Conservation (phyloP, 805 yeast genomes). For the Saccharomycopsis oosterbeekiorum region DNA sequence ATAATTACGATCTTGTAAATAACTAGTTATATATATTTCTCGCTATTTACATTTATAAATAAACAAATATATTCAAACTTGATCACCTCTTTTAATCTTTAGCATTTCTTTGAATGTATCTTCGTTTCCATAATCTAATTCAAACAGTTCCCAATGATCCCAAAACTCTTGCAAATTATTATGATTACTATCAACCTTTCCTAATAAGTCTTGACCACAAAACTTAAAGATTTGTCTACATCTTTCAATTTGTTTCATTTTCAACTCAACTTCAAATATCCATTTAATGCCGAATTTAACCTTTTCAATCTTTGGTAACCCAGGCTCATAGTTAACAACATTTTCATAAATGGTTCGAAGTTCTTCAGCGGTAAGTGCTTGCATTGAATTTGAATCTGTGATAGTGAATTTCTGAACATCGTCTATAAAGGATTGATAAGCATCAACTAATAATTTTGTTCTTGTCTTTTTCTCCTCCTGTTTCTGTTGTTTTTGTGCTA, state of each 20-base stretch:
- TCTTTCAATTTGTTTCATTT: constrained; percentile 42
- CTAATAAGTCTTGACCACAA: constrained; percentile 31
- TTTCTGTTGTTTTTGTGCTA: not conserved
- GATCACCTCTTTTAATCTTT: constrained; percentile 31
- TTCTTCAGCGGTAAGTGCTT: not conserved
- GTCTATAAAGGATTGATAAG: constrained; percentile 5
- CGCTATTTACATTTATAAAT: not conserved
- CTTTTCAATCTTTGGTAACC: constrained; percentile 34
- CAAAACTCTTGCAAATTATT: constrained; percentile 33
- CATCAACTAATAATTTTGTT: not conserved
- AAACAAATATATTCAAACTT: not conserved
- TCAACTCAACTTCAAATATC: constrained; percentile 42
- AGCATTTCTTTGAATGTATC: constrained; percentile 67
- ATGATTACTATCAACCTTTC: constrained; percentile 12
- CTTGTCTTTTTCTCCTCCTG: not conserved
- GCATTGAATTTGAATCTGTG: not conserved
- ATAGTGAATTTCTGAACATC: not conserved
- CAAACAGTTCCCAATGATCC: constrained; percentile 69
- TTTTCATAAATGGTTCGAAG: constrained; percentile 6
- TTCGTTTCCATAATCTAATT: constrained; percentile 61
- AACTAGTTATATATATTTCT: not conserved
- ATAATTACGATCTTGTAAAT: not conserved
- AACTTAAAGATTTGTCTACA: constrained; percentile 55
- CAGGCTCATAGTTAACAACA: constrained; percentile 20
- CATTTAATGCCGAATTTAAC: constrained; percentile 41